Evolutionary conservation across 2,329 filamentous ascomycete species (phyloP).

Genomic region (Sporothrix curviconia): DNA sequence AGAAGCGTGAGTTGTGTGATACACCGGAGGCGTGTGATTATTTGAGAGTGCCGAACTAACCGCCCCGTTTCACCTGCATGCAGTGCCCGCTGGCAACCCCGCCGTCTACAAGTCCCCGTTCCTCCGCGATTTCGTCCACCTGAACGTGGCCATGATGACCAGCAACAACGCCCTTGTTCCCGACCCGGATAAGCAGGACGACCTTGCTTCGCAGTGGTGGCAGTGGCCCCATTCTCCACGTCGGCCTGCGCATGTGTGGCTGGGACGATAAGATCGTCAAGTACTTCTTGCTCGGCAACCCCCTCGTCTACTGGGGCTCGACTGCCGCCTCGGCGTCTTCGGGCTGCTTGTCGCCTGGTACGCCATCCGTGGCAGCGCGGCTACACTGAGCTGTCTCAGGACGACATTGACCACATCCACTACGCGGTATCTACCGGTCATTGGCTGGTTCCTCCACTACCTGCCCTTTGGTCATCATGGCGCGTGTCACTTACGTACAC

Average conservation of each 20-base stretch:
- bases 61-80: too few species aligned
- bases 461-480: constrained; percentile 95
- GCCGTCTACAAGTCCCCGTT: constrained; percentile 95
- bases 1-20: constrained; percentile 60
- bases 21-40: too few species aligned
- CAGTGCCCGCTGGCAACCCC: constrained; percentile 82
- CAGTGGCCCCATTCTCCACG: constrained; percentile 95
- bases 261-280: constrained; percentile 96
- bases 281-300: constrained; percentile 97
- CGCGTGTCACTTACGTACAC: constrained; percentile 96
- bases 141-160: constrained; percentile 99
- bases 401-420: constrained; percentile 88
- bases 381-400: constrained; percentile 70
- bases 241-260: constrained; percentile 95
- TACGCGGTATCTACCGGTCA: constrained; percentile 85
- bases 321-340: constrained; percentile 70
- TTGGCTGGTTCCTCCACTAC: constrained; percentile 96
- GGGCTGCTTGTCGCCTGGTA: constrained; percentile 74
- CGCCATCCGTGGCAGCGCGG: constrained; percentile 89
- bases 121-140: constrained; percentile 92
- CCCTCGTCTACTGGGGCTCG: constrained; percentile 90
- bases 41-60: too few species aligned
- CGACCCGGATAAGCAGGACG: constrained; percentile 97
- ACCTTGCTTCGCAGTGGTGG: constrained; percentile 94
- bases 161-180: constrained; percentile 98